phyloP scores from a whole-genome alignment of 2,329 filamentous ascomycete species.

The Elsinoe australis region DNA sequence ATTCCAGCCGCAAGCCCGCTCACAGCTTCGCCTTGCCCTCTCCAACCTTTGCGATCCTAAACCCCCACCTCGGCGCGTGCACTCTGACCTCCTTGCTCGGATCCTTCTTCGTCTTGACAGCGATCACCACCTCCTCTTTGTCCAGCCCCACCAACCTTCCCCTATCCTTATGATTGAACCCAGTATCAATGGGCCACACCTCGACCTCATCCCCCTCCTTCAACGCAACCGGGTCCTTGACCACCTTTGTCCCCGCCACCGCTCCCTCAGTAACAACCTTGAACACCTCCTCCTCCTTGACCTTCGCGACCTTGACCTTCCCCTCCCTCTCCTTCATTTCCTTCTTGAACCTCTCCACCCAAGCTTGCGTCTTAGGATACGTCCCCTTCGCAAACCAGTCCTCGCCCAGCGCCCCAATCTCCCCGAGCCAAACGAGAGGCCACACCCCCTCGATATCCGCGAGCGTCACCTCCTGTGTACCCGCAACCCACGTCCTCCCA shows the following conservation, averaged over 20 bases:
- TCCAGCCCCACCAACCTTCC: slow-evolving; percentile 50
- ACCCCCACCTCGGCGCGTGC: slow-evolving; percentile 56
- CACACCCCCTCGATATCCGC: slow-evolving; percentile 56
- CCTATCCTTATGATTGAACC: slow-evolving; percentile 50
- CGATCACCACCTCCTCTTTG: slow-evolving; percentile 51
- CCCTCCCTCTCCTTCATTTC: slow-evolving; percentile 37
- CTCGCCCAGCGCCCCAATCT: slow-evolving; percentile 50
- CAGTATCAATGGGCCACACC: slow-evolving; percentile 57
- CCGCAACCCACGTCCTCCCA: slow-evolving; percentile 58
- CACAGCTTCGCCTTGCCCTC: slow-evolving; percentile 27
- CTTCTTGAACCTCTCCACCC: slow-evolving; percentile 54
- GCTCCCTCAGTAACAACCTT: slow-evolving; percentile 35
- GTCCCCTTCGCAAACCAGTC: slow-evolving; percentile 44
- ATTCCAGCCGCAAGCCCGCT: too few species aligned
- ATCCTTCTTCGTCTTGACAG: slow-evolving; percentile 37
- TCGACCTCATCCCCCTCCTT: slow-evolving; percentile 48
- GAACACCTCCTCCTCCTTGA: slow-evolving; percentile 30
- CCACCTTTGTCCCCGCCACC: slow-evolving; percentile 47
- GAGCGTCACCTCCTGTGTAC: slow-evolving; percentile 45
- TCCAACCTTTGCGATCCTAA: slow-evolving; percentile 39
- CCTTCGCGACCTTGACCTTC: slow-evolving; percentile 37
- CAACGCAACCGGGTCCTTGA: slow-evolving; percentile 49
- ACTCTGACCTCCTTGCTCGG: slow-evolving; percentile 43
- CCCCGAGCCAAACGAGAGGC: slow-evolving; percentile 57
- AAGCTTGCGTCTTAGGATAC: slow-evolving; percentile 56